A percentile compares a stretch with the other conserved stretches of the same genome.
phyloP scores from a whole-genome alignment of 805 yeast genomes.

The Kregervanrija fluxuum region DNA sequence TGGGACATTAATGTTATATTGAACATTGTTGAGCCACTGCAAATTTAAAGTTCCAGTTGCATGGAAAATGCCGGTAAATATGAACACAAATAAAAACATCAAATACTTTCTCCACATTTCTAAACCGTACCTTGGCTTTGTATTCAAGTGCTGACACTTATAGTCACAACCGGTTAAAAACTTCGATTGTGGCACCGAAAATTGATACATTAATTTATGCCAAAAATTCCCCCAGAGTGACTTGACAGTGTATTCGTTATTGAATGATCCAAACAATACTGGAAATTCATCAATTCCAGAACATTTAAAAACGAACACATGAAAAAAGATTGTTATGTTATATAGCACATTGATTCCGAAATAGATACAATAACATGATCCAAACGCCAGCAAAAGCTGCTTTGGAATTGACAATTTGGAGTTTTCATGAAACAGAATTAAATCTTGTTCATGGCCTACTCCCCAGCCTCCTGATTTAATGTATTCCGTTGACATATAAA shows the following conservation, averaged over 20 bases:
- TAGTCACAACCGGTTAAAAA: constrained; percentile 1
- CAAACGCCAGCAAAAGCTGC: constrained; percentile 6
- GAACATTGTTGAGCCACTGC: constrained; percentile 7
- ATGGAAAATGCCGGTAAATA: constrained; percentile 11
- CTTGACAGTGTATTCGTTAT: constrained; percentile 7
- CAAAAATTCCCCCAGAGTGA: constrained; percentile 13
- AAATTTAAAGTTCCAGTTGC: constrained; percentile 10
- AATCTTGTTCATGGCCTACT: neutral
- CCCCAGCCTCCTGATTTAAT: constrained; percentile 11
- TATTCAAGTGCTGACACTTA: neutral
- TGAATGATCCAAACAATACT: constrained; percentile 11
- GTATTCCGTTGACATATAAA: constrained; percentile 7
- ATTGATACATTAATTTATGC: constrained; percentile 12
- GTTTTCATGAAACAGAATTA: constrained; percentile 2
- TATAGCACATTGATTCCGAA: constrained; percentile 6
- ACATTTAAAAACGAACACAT: neutral
- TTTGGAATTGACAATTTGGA: constrained; percentile 7
- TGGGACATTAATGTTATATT: constrained; percentile 12
- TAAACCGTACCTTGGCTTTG: neutral
- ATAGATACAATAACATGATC: constrained; percentile 7
- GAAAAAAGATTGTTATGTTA: constrained; percentile 1
- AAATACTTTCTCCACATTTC: neutral
- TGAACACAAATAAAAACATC: constrained; percentile 8
- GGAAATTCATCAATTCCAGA: constrained; percentile 6
- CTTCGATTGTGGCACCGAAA: constrained; percentile 9